Evolutionary conservation across 129 eudicot species (phyloP).

Genomic region (Kitagawia praeruptora): DNA sequence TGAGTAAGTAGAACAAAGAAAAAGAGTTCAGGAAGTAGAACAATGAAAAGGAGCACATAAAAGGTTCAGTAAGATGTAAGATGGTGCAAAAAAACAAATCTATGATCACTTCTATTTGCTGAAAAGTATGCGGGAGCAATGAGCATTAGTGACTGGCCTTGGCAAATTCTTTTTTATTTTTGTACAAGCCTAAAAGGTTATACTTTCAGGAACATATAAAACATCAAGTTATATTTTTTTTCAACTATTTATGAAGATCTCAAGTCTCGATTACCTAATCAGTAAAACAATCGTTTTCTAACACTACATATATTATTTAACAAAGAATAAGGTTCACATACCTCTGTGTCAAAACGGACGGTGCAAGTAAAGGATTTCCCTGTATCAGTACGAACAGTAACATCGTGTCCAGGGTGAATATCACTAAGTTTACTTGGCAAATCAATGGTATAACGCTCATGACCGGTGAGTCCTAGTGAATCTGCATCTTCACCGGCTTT

Average conservation of each 20-base stretch:
- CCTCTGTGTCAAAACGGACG: conserved; percentile 66
- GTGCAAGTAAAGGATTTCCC: conserved; percentile 58
- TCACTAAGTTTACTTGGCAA: conserved; percentile 38
- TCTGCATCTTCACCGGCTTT: conserved; percentile 62
- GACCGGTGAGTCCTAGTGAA: conserved; percentile 53
- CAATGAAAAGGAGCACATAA: neutral
- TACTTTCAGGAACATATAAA: too few relatives aligned
- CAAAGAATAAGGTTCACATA: neutral
- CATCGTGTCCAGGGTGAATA: conserved; percentile 57
- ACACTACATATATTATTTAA: neutral
- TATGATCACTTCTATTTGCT: conserved; percentile 21
- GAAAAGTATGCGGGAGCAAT: neutral
- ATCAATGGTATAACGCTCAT: conserved; percentile 48
- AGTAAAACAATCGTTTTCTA: too few relatives aligned
- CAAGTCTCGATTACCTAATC: too few relatives aligned
- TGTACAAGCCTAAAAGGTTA: neutral
- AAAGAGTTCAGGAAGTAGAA: neutral
- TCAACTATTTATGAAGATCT: too few relatives aligned
- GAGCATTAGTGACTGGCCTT: neutral
- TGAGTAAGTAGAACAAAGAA: neutral
- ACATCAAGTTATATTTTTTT: too few relatives aligned
- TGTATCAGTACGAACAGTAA: conserved; percentile 34
- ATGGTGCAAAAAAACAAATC: neutral
- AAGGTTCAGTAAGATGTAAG: neutral
- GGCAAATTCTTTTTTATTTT: neutral